These are phyloP conservation scores for Amanita thiersii DNA, from an alignment of 768 basidiomycete species.

Conservation along the genomic window DNA sequence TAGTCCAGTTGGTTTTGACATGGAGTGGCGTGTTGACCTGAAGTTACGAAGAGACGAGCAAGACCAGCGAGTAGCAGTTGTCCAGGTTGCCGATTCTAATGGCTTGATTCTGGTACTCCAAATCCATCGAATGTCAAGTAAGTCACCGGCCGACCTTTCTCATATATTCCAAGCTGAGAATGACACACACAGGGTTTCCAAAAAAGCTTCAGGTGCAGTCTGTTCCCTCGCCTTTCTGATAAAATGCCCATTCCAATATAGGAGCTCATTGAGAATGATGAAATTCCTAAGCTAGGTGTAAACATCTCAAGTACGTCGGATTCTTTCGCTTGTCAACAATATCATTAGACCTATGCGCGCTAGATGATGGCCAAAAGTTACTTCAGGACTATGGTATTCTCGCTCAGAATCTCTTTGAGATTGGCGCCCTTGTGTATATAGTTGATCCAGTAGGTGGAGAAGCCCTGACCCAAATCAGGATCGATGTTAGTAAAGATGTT, in stretches of 20 bases:
- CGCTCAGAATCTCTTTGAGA: slow-evolving; percentile 24
- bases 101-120: slow-evolving; percentile 25
- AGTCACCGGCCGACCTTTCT: slow-evolving; percentile 5
- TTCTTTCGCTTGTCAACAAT: too few species aligned
- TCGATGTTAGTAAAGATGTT: slow-evolving; percentile 17
- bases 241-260: slow-evolving; percentile 5
- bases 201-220: slow-evolving; percentile 18
- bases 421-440: slow-evolving; percentile 21
- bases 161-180: background rate
- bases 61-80: slow-evolving; percentile 18
- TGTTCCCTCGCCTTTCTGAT: background rate
- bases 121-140: slow-evolving; percentile 21
- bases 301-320: slow-evolving; percentile 25
- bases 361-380: slow-evolving; percentile 30
- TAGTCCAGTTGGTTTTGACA: slow-evolving; percentile 24
- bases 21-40: slow-evolving; percentile 23
- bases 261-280: slow-evolving; percentile 23
- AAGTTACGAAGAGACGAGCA: background rate
- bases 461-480: background rate
- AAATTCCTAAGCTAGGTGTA: slow-evolving; percentile 22
- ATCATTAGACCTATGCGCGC: too few species aligned
- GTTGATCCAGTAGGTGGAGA: slow-evolving; percentile 18
- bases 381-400: slow-evolving; percentile 31
- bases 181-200: slow-evolving; percentile 20
- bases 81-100: slow-evolving; percentile 22